Evolutionary conservation across 2,329 filamentous ascomycete genomes (phyloP).

Genomic region (Diaporthe caulivora): DNA sequence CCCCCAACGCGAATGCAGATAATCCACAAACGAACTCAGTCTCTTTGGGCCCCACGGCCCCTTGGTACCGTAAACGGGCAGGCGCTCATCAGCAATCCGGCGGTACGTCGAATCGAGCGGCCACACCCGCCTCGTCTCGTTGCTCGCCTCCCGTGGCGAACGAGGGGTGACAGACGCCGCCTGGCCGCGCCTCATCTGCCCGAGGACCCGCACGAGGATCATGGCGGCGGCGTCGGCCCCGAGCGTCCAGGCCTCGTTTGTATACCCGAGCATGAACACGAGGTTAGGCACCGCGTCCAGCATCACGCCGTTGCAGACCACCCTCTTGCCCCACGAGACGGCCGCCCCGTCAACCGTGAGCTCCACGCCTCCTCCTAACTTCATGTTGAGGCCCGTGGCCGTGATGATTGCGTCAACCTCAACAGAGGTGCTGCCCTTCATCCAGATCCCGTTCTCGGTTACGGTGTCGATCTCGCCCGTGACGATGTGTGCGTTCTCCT

Average conservation of each 20-base stretch:
- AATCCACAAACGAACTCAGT: background rate
- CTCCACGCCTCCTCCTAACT: slow-evolving; percentile 22
- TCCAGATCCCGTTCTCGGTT: slow-evolving; percentile 56
- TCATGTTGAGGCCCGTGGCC: slow-evolving; percentile 64
- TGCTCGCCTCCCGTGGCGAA: background rate
- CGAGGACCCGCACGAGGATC: background rate
- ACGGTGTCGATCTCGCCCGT: slow-evolving; percentile 61
- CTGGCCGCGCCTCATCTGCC: background rate
- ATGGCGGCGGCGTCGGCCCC: slow-evolving; percentile 61
- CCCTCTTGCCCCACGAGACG: slow-evolving; percentile 1
- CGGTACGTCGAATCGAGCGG: background rate
- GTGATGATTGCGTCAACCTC: slow-evolving; percentile 73
- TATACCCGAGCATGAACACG: slow-evolving; percentile 70
- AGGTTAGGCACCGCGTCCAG: slow-evolving; percentile 73
- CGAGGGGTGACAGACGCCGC: background rate
- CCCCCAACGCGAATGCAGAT: background rate
- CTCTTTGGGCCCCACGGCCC: background rate
- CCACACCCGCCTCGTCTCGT: slow-evolving; percentile 4
- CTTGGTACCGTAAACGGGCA: background rate
- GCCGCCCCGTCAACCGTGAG: slow-evolving; percentile 29
- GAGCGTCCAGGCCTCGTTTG: slow-evolving; percentile 72
- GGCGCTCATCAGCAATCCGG: background rate
- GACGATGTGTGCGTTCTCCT: slow-evolving; percentile 55
- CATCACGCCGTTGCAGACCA: slow-evolving; percentile 70
- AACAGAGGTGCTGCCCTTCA: slow-evolving; percentile 58